Evolutionary conservation across 83 land plant species (phyloP).

Genomic region (Picea abies): DNA sequence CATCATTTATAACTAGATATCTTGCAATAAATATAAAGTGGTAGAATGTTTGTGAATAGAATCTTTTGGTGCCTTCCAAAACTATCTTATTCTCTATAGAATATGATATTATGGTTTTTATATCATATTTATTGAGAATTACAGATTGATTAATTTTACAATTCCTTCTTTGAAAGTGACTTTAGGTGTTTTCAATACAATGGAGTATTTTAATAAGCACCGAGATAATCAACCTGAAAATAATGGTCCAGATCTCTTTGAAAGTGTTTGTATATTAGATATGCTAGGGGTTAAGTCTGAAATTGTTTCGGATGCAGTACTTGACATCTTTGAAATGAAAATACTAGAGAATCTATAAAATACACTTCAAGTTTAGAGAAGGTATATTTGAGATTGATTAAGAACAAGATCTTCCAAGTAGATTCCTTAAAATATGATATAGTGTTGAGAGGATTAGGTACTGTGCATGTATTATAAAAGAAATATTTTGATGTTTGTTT

Average conservation of each 20-base stretch:
- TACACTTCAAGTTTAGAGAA: slow-evolving; percentile 11
- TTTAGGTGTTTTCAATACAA: too few relatives aligned
- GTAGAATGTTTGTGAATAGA: not conserved
- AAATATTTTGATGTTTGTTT: slow-evolving; percentile 46
- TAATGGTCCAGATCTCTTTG: too few relatives aligned
- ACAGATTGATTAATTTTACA: too few relatives aligned
- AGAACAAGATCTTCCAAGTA: not conserved
- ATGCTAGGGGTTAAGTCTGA: not conserved
- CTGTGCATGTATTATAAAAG: slow-evolving; percentile 35
- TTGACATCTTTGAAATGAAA: not conserved
- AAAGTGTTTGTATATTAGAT: too few relatives aligned
- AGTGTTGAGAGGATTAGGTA: slow-evolving; percentile 6
- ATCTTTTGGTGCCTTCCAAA: not conserved
- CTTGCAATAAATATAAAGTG: not conserved
- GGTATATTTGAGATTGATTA: slow-evolving; percentile 19
- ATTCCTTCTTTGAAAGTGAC: too few relatives aligned
- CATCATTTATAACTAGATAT: not conserved
- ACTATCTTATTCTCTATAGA: not conserved
- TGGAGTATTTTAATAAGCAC: too few relatives aligned
- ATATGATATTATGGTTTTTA: not conserved
- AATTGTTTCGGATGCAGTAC: not conserved
- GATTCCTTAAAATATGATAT: not conserved
- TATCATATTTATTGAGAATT: not conserved
- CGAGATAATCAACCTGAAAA: too few relatives aligned
- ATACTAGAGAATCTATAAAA: not conserved